Base-by-base conservation (phyloP, 768 basidiomycete genomes). In the Suillus lakei region DNA sequence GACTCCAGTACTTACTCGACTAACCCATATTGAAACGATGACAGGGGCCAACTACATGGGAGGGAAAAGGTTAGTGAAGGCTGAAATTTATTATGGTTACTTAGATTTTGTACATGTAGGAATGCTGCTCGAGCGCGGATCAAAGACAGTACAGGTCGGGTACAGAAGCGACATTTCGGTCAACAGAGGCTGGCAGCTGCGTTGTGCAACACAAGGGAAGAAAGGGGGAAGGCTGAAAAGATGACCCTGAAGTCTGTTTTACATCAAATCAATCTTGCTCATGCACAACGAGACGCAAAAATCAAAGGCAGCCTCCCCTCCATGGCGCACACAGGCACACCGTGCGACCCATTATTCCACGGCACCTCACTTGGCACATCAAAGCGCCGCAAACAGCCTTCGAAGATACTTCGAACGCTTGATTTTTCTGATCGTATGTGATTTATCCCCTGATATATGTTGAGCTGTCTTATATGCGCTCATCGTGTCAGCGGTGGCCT, bases 21-120 rank as follows among this genome's bases (percentile, higher is more conserved):
- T 21, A 32, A 32, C 10, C 32, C 55, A 12, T 16, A 56, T 59
- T 39, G n/a, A 41, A 28, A 59, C 18, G 38, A 89, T 90, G 89
- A 77, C 78, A 26, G 90, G 90, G 7, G 90, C 89, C 36, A 91
- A 91, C 69, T 91, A 91, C 67, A 91, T 90, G 89, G 90, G 90
- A 28, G 90, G 90, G 15, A 89, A 85, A 78, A 82, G 88, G 90
- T 88, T 56, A 41, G 75, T 23, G 61, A 63, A 18, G 48, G n/a
- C 10, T 13, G 28, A 44, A 39, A 43, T 36, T 50, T 36, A 16
- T 28, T 12, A 26, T 55, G 51, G 61, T 61, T 23, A 26, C 23
- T n/a, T 38, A 59, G 21, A 54, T 48, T 26, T 21, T 16, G 15
- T 15, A 26, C 63, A 58, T 12, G 44, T 63, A 91, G 91, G 70